These are phyloP conservation scores for Aureoboletus auriporus DNA, from an alignment of 768 basidiomycete genomes.

Conservation along the genomic window DNA sequence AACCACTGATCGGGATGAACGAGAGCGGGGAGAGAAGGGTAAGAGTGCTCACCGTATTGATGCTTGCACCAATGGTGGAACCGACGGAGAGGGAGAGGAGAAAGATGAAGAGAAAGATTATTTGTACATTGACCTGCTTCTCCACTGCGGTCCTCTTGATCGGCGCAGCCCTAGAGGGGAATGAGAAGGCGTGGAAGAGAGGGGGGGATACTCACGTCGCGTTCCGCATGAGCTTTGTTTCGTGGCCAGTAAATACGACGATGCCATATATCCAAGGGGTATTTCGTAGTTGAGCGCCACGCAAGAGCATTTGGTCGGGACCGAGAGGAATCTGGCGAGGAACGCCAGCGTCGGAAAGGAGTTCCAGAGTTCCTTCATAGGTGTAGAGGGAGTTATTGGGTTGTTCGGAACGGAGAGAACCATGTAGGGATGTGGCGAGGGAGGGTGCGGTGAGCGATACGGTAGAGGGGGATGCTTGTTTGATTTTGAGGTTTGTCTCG, in stretches of 20 bases:
- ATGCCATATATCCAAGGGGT: constrained; percentile 96
- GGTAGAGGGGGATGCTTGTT: constrained; percentile 87
- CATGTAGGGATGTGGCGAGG: constrained; percentile 67
- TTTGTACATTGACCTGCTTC: constrained; percentile 92
- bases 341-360: constrained; percentile 49
- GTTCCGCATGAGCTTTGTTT: constrained; percentile 97
- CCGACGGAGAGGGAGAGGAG: constrained; percentile 85
- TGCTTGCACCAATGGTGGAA: constrained; percentile 88
- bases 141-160: constrained; percentile 97
- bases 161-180: constrained; percentile 70
- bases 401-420: constrained; percentile 89
- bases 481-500: constrained; percentile 98
- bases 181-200: background rate
- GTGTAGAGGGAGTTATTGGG: constrained; percentile 98
- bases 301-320: constrained; percentile 89
- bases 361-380: constrained; percentile 79
- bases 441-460: constrained; percentile 72
- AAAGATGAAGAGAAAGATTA: constrained; percentile 89
- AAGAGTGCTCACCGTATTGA: constrained; percentile 56
- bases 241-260: constrained; percentile 93
- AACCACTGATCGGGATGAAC: constrained; percentile 58
- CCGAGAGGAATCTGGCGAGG: constrained; percentile 86
- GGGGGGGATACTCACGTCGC: constrained; percentile 73
- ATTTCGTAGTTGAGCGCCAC: constrained; percentile 94
- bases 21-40: background rate